Evolutionary conservation across 768 basidiomycete species (phyloP).

Genomic region (Phaeotremella fagi): DNA sequence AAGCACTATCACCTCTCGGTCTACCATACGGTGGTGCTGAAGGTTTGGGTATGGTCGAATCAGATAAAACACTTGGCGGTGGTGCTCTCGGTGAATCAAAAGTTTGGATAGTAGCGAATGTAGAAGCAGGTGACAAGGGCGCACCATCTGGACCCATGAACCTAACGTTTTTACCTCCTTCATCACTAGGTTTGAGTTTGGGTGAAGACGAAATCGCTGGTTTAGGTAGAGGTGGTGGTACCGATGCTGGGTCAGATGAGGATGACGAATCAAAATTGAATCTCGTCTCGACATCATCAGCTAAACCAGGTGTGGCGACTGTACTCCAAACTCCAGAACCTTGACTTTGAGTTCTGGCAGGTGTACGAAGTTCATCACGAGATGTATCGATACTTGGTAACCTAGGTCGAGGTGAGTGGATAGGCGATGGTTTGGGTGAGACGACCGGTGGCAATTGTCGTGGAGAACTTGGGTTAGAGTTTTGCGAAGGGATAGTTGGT

Average conservation of each 20-base stretch:
- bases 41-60: constrained; percentile 18
- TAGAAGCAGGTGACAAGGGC: constrained; percentile 41
- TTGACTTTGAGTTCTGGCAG: constrained; percentile 10
- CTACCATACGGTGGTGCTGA: constrained; percentile 1
- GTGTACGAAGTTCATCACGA: constrained; percentile 11
- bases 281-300: constrained; percentile 27
- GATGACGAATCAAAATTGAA: neutral
- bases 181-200: neutral
- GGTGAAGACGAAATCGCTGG: neutral
- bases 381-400: constrained; percentile 18
- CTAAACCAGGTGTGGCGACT: constrained; percentile 64
- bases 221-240: neutral
- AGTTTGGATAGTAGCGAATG: constrained; percentile 35
- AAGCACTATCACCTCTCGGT: neutral
- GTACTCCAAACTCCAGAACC: constrained; percentile 70
- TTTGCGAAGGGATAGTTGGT: constrained; percentile 6
- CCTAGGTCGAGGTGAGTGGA: constrained; percentile 3
- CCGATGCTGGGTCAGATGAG: neutral
- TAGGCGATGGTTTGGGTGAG: constrained; percentile 29
- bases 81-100: constrained; percentile 39
- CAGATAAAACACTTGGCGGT: constrained; percentile 32
- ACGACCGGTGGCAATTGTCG: constrained; percentile 17
- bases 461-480: constrained; percentile 1
- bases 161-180: constrained; percentile 43
- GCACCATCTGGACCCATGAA: constrained; percentile 48